Percentiles rank a stretch among this genome's conserved stretches.
These are phyloP conservation scores for Cladosporium sp. DNA, from an alignment of 2,329 filamentous ascomycete species.

Conservation along the genomic window DNA sequence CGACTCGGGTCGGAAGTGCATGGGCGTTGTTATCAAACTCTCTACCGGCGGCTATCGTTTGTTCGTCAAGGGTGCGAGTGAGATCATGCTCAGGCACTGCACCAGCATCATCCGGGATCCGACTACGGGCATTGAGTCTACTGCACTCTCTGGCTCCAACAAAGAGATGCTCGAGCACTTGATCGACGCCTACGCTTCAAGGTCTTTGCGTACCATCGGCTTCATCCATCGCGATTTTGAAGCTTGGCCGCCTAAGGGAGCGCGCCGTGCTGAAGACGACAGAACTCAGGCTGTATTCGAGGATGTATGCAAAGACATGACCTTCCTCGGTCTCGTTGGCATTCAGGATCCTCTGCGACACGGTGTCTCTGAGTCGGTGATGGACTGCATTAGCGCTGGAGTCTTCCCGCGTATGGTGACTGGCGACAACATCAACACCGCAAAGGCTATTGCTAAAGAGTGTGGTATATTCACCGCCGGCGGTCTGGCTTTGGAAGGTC, in stretches of 20 bases:
- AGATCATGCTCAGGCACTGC: slow-evolving; percentile 47
- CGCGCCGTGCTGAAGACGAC: slow-evolving; percentile 56
- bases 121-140: slow-evolving; percentile 51
- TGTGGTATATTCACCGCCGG: slow-evolving; percentile 58
- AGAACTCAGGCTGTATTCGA: slow-evolving; percentile 60
- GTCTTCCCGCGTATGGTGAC: slow-evolving; percentile 72
- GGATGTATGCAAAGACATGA: slow-evolving; percentile 66
- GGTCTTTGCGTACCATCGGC: slow-evolving; percentile 79
- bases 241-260: slow-evolving; percentile 69
- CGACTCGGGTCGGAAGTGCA: slow-evolving; percentile 64
- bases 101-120: slow-evolving; percentile 54
- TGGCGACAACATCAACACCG: slow-evolving; percentile 67
- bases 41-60: slow-evolving; percentile 51
- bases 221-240: slow-evolving; percentile 80
- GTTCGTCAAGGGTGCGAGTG: slow-evolving; percentile 49
- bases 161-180: slow-evolving; percentile 57
- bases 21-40: slow-evolving; percentile 59
- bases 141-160: slow-evolving; percentile 53
- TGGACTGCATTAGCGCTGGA: slow-evolving; percentile 62
- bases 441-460: slow-evolving; percentile 66
- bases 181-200: slow-evolving; percentile 72
- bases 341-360: slow-evolving; percentile 70
- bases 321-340: slow-evolving; percentile 66
- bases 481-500: slow-evolving; percentile 42
- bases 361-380: slow-evolving; percentile 63